A percentile compares a stretch with the other conserved stretches of the same genome.
Evolutionary conservation across 495 filamentous ascomycete genomes (phyloP).

Genomic region (Cryomyces antarcticus): DNA sequence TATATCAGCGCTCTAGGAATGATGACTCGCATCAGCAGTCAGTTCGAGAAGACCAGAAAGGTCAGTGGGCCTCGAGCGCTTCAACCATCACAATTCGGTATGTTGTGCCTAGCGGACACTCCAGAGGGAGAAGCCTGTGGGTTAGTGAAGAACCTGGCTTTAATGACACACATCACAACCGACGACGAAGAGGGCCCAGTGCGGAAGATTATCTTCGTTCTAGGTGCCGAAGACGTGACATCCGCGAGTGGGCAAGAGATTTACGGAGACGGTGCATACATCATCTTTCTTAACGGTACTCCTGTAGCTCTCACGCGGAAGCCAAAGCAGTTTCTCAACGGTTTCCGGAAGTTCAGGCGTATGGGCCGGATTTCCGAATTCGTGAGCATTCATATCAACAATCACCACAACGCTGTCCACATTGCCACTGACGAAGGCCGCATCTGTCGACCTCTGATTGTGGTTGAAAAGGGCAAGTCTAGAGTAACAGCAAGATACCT

Average conservation of each 20-base stretch:
- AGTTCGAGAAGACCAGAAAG: constrained; percentile 96
- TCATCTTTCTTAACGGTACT: constrained; percentile 89
- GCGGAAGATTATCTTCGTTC: constrained; percentile 51
- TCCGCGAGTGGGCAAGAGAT: constrained; percentile 60
- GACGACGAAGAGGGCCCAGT: constrained; percentile 83
- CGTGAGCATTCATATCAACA: constrained; percentile 85
- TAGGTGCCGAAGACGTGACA: constrained; percentile 60
- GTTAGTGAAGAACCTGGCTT: constrained; percentile 90
- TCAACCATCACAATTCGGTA: constrained; percentile 92
- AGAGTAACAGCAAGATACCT: constrained; percentile 59
- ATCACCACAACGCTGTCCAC: constrained; percentile 75
- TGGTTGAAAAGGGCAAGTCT: constrained; percentile 70
- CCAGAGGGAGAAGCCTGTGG: constrained; percentile 97
- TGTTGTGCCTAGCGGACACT: constrained; percentile 92
- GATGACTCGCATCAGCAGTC: constrained; percentile 97
- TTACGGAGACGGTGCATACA: constrained; percentile 61
- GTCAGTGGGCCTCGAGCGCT: constrained; percentile 86
- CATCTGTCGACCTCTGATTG: constrained; percentile 84
- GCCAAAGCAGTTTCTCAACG: constrained; percentile 64
- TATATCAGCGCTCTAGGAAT: constrained; percentile 97
- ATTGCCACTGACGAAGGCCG: constrained; percentile 93
- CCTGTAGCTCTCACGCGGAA: constrained; percentile 64
- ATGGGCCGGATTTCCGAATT: constrained; percentile 84
- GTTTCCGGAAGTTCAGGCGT: constrained; percentile 65
- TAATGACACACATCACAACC: constrained; percentile 98